Evolutionary conservation across 2,329 filamentous ascomycete species (phyloP), one percentile per base, ranked within the genome.

Genomic region (Grosmannia huntii): DNA sequence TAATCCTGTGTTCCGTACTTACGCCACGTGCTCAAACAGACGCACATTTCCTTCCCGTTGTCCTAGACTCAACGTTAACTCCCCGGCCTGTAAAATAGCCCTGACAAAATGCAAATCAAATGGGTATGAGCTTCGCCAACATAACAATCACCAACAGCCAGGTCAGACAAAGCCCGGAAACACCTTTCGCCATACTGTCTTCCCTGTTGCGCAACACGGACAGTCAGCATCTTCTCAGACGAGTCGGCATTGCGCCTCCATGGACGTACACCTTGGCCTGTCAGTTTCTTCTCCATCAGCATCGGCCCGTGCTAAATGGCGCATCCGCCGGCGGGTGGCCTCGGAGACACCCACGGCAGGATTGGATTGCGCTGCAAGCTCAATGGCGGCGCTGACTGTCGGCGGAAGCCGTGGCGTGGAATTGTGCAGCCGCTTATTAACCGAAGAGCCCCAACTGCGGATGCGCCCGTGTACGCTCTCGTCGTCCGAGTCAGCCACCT

Each of bases 401-500:
- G 57, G n/a, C 10, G 59, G 49, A 19, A 53, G 19, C 4, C 59
- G 59, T 55, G 50, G 41, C 9, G 56, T 57, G 5, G 52, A 36
- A 16, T 52, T 51, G 49, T 64, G 64, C 10, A 67, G 19, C 11
- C 61, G 64, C 48, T 60, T 62, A 44, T 60, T 66, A 1, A 67
- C 51, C 1, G 57, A 61, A 11, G 41, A 58, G 52, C 61, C 58
- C 64, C 66, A 67, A 27, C 57, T 60, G 21, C 59, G 60, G 11
- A 60, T 56, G 14, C 58, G 61, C 27, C 27, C 57, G 6, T n/a
- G 55, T 2, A 9, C 46, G 19, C 59, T 58, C 38, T 68, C 68
- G 16, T 65, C 60, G 51, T 69, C 68, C 10, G 60, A 59, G n/a
- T 74, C 71, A 11, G 76, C 75, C 0, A 76, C 61, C 21, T 75